phyloP scores from a whole-genome alignment of 768 basidiomycete genomes.

The Naganishia antarctica region DNA sequence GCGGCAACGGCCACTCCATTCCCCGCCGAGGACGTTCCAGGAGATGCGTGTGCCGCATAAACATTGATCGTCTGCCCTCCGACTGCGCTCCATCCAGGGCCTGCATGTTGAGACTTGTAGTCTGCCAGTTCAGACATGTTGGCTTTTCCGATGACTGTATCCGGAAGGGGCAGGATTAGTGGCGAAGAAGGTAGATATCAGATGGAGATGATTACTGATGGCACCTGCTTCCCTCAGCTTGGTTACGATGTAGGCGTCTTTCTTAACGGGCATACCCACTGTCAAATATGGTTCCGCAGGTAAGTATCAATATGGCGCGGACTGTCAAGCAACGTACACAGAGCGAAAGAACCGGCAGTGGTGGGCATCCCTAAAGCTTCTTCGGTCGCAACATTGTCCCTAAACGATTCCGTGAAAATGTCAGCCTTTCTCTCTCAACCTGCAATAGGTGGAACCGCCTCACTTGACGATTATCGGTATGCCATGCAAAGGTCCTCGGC shows the following conservation, averaged over 20 bases:
- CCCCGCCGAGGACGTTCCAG: constrained; percentile 29
- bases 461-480: constrained; percentile 25
- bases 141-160: constrained; percentile 37
- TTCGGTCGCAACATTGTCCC: constrained; percentile 42
- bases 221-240: constrained; percentile 20
- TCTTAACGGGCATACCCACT: constrained; percentile 27
- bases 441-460: neutral
- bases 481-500: constrained; percentile 16
- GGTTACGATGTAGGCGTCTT: constrained; percentile 22
- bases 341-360: constrained; percentile 34
- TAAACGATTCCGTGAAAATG: too few relatives aligned
- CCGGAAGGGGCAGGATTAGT: neutral
- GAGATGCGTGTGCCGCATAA: constrained; percentile 32
- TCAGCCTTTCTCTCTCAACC: too few relatives aligned
- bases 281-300: neutral
- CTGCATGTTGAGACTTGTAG: constrained; percentile 28
- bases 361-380: constrained; percentile 39
- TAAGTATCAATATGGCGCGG: neutral
- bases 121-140: constrained; percentile 37
- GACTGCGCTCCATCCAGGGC: constrained; percentile 25
- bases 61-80: constrained; percentile 26
- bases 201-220: constrained; percentile 15
- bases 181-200: too few relatives aligned
- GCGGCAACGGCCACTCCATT: constrained; percentile 25
- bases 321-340: neutral